These are phyloP conservation scores for Trametes versicolor DNA, from an alignment of 1,284 basidiomycete species.

Conservation along the genomic window DNA sequence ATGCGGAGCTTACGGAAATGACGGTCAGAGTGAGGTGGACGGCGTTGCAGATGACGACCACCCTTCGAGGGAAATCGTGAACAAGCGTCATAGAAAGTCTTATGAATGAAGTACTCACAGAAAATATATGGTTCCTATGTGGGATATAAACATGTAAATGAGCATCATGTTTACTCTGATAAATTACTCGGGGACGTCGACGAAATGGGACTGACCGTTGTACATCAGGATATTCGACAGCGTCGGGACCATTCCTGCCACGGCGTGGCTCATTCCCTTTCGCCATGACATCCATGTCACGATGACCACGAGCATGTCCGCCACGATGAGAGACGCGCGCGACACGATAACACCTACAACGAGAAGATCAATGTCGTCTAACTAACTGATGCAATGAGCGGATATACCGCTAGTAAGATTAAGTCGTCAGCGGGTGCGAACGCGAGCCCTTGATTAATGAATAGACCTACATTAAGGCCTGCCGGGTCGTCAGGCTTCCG, in stretches of 20 bases:
- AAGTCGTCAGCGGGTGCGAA: neutral
- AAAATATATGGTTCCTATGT: neutral
- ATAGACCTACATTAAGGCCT: neutral
- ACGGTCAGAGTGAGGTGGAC: neutral
- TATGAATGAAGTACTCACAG: neutral
- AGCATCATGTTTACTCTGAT: neutral
- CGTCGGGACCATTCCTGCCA: neutral
- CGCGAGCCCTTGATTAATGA: neutral
- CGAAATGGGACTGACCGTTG: neutral
- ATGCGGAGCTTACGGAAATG: neutral
- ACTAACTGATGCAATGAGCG: neutral
- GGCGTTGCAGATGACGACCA: neutral
- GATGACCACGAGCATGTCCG: conserved; percentile 7
- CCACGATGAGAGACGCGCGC: conserved; percentile 9
- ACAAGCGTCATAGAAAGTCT: neutral
- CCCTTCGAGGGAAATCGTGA: neutral
- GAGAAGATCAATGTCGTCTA: neutral
- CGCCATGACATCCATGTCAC: conserved; percentile 9
- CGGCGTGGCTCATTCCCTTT: neutral
- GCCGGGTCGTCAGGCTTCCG: neutral
- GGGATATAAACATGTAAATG: neutral
- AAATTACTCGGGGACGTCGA: neutral
- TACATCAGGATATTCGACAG: neutral
- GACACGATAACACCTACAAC: neutral
- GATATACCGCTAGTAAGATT: neutral